Evolutionary conservation across 1,284 basidiomycete genomes (phyloP).

Genomic region (Cerioporus squamosus): DNA sequence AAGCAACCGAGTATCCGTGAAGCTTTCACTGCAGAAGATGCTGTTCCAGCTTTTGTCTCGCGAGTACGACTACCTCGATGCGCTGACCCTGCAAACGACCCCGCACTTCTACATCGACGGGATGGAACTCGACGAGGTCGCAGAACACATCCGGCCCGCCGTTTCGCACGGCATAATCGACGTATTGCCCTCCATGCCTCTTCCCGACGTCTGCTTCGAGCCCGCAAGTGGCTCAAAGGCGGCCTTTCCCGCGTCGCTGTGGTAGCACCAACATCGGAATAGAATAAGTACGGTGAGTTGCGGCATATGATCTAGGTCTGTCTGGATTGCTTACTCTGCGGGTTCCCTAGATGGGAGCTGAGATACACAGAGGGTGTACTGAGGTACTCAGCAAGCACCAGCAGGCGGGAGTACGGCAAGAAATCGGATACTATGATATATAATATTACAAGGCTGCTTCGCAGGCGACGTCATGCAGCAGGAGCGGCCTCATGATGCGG

Average conservation of each 20-base stretch:
- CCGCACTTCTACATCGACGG: not conserved
- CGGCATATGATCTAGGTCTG: not conserved
- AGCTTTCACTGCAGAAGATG: not conserved
- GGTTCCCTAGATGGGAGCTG: too few relatives aligned
- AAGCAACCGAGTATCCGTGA: too few relatives aligned
- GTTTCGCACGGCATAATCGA: not conserved
- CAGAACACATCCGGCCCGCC: not conserved
- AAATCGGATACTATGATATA: not conserved
- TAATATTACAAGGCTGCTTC: conserved; percentile 16
- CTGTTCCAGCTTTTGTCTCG: not conserved
- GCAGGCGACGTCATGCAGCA: conserved; percentile 51
- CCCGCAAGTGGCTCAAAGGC: not conserved
- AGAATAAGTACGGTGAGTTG: not conserved
- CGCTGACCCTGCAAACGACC: not conserved
- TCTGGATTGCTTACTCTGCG: not conserved
- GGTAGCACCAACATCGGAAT: not conserved
- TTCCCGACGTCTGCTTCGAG: not conserved
- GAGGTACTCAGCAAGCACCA: too few relatives aligned
- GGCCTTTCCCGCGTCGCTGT: not conserved
- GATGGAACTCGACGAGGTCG: not conserved
- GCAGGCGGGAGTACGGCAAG: too few relatives aligned
- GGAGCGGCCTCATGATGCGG: conserved; percentile 63
- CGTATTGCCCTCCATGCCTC: not conserved
- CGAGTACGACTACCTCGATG: not conserved
- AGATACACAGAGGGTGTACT: too few relatives aligned